Evolutionary conservation across 2,329 filamentous ascomycete species (phyloP), one percentile per base, ranked within the genome.

Genomic region (Alternaria rosae): DNA sequence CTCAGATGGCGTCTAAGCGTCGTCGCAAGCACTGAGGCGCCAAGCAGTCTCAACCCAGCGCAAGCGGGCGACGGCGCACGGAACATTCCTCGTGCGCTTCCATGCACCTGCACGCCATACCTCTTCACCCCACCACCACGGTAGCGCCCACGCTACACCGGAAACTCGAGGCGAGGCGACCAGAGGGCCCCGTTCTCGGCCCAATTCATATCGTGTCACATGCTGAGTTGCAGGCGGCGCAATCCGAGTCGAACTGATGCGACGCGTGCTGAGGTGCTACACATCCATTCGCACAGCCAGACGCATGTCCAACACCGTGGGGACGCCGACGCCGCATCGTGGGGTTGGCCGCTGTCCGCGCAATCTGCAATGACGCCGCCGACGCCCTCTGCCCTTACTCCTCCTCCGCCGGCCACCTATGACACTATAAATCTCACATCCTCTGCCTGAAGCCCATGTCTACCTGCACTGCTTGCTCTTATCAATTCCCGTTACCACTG

Each of bases 281-380:
- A 56, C 54, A 65, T 66, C 57, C 55, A 69, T 69, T 69, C 67
- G 67, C 67, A 62, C 66, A 59, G 54, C 41, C 55, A 52, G 42
- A 38, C 52, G 50, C 62, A 59, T 59, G 59, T 59, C 25, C 51
- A 23, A 26, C 60, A 50, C 53, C 65, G 62, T 66, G 65, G 60
- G 67, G 61, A 64, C 21, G 25, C 35, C 35, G 35, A 38, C 35
- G 35, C 35, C 35, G 35, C 58, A 59, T 64, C 61, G 65, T 70
- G 65, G 67, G 63, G 55, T 65, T 57, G n/a, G 35, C 53, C 44
- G 35, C 35, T 38, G 35, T 38, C 35, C 35, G 35, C 35, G 35
- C 35, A 38, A 38, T 38, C 35, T 38, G 30, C 28, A 10, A 43
- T 56, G 26, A 51, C 44, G 48, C 21, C 42, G 32, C 44, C 42